Evolutionary conservation across 345 rosid genomes (phyloP), one percentile per base, ranked within the genome.

Genomic region (Nephelium lappaceum): DNA sequence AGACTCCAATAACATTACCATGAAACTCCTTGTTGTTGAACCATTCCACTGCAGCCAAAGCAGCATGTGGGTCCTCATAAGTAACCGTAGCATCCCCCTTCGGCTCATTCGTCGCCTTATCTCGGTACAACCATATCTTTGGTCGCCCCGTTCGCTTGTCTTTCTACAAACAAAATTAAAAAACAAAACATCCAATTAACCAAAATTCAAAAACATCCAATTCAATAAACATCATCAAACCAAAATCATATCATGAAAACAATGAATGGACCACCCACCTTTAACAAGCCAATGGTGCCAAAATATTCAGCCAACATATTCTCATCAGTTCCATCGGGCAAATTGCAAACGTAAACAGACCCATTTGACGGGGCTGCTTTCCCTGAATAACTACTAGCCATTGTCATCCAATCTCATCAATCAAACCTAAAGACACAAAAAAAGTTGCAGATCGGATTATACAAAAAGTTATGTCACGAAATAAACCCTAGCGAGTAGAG

Each of bases 41-140:
- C 99, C 98, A 96, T 68, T 96, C 99, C 41, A 96, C 93, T 69
- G 98, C 99, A 77, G 99, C 99, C 53, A 83, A 81, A 27, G 98
- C 99, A 65, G 99, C 99, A 83, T 96, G 95, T 9, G 98, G 99
- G 21, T 96, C 99, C 83, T 96, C 99, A 70, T 96, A 96, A 10
- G 99, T 94, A 69, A 93, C 95, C 0, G 98, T 94, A 68, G 99
- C 98, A 88, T 96, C 99, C 72, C 98, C 98, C 77, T 96, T 96
- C 0, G 95, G 97, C 75, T 94, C 98, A 91, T 93, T 85, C 31
- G 99, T 96, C 45, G 73, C 86, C 80, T 96, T 94, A 82, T 96
- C 99, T 15, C 87, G 88, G 80, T 96, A 96, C 21, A 96, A 42
- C 99, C 99, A 96, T 74, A 96, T 87, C 87, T 94, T 96, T 1